phyloP scores from a whole-genome alignment of 164 flowering plant species.

The Protea cynaroides region DNA sequence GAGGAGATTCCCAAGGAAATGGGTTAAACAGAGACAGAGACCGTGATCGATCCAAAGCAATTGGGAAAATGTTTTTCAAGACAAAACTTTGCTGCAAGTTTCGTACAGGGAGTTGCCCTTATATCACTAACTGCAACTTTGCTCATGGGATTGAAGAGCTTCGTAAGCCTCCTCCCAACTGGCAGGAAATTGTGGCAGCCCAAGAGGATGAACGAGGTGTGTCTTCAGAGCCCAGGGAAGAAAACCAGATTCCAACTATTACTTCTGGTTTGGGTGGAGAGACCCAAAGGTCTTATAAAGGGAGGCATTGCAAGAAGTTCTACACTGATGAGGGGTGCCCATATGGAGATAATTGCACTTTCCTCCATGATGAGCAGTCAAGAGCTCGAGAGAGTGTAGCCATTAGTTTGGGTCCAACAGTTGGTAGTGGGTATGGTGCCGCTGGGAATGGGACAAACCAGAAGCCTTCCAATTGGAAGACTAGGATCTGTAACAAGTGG shows the following conservation, averaged over 20 bases:
- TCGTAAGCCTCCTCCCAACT: conserved; percentile 88
- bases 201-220: conserved; percentile 58
- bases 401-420: conserved; percentile 78
- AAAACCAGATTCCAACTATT: conserved; percentile 77
- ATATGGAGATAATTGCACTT: conserved; percentile 88
- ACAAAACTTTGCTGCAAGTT: conserved; percentile 96
- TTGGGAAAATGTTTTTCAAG: conserved; percentile 95
- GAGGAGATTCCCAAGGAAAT: conserved; percentile 30
- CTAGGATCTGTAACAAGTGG: conserved; percentile 99
- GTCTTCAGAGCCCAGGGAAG: conserved; percentile 66
- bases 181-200: conserved; percentile 95
- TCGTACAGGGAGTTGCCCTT: conserved; percentile 88
- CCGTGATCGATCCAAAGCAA: conserved; percentile 52
- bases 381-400: conserved; percentile 92
- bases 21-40: conserved; percentile 25
- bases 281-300: conserved; percentile 75
- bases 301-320: conserved; percentile 95
- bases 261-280: conserved; percentile 46
- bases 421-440: conserved; percentile 50
- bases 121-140: conserved; percentile 89
- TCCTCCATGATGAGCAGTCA: conserved; percentile 92
- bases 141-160: conserved; percentile 94
- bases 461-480: conserved; percentile 98
- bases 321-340: conserved; percentile 98
- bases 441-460: conserved; percentile 33